Base-by-base conservation (phyloP, 192 early-diverging fungal genomes). In the Coemansia sp. region DNA sequence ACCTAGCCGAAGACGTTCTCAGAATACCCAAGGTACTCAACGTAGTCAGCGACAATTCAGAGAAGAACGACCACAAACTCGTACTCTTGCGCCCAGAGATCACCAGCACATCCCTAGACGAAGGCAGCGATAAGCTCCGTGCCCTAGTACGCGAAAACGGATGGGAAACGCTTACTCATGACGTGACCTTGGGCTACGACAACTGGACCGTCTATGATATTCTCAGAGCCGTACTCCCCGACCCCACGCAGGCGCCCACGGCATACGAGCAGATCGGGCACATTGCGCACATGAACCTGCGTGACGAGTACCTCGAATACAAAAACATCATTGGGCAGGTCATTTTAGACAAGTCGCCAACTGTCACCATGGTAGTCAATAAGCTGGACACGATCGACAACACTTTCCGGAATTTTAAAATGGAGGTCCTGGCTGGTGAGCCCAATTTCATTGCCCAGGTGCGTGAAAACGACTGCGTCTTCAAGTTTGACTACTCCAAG, bases 221-320 rank as follows among this genome's bases (percentile, higher is more conserved):
- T n/a, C 79, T 99, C 33, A 81, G 90, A 36, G 91, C 97, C 9
- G 88, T 99, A 6, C 76, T 99, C 2, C 97, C 97, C 2, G 89
- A 91, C 38, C 86, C 91, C 11, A 66, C 88, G 39, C 93, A 97
- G 63, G 89, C 93, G 3, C 96, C 95, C 7, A 89, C 93, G 18
- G 89, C 95, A 3, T 96, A 92, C 72, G 94, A 94, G 41, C 85
- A 89, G 24, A 89, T 93, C 62, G 95, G 95, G 5, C 97, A 99
- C 79, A 98, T 99, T 71, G 96, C 97, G 2, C 98, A 99, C 71
- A 89, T 99, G 87, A 99, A 99, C 77, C 75, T 99, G 55, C 90
- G 96, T 49, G 93, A 95, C 29, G 90, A 97, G 76, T 92, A 91
- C 47, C 76, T 92, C 10, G 95, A 95, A 12, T 99, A 92, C 86